Base-by-base conservation (phyloP, 1,284 basidiomycete species). In the Meripilus lineatus region DNA sequence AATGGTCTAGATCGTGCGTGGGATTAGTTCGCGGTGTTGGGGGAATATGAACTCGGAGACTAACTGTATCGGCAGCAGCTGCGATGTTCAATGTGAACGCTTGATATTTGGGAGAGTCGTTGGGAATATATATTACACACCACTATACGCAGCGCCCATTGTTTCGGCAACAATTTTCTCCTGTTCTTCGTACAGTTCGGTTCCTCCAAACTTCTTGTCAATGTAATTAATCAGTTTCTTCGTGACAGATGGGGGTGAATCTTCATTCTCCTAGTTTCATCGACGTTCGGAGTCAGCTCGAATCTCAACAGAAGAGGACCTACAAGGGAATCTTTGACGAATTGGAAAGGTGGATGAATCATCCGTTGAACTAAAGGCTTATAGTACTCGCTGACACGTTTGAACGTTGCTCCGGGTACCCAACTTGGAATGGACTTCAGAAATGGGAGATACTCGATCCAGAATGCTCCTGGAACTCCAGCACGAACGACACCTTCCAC, bases 391-490 rank as follows among this genome's bases (percentile, higher is more conserved):
- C 42, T 38, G 0, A 39, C n/a, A 10, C 40, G 47, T 11, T 51
- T 44, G 20, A 45, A 48, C 2, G 32, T 26, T 3, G 50, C 40
- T 1, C 50, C 51, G 1, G 54, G 53, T 22, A 50, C 39, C 51
- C 49, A 56, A 1, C 44, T 7, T 2, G 54, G 51, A 0, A 53
- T 14, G 33, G 52, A 36, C 2, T 43, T 34, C 3, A 54, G 42
- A n/a, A 50, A 45, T 0, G 51, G 50, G 5, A 53, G 43, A 1
- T 40, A 42, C 10, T 55, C 46, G 3, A 55, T 43, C 22, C 40
- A 42, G 17, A 50, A 55, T n/a, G 20, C 30, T 1, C 51, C 53
- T 1, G 47, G 50, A 2, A 37, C 30, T 22, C 15, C 13, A 3
- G 36, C 21, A 11, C 2, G 14, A 11, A 7, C n/a, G 8, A 35